A percentile compares a stretch with the other conserved stretches of the same genome.
phyloP scores from a whole-genome alignment of 2,329 filamentous ascomycete species.

The Fusarium guadeloupense region DNA sequence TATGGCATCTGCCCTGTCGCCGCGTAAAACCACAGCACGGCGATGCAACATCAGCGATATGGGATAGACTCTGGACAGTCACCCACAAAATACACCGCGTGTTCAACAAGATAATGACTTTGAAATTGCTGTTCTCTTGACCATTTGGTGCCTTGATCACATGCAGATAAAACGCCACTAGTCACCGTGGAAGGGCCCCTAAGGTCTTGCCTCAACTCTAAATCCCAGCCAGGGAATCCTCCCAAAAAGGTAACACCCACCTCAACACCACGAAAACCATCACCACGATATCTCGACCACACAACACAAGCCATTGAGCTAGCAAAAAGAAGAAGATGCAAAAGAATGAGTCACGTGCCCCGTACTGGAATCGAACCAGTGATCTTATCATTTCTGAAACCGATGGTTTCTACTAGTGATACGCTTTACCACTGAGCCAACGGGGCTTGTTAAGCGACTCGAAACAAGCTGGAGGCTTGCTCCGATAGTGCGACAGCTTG shows the following conservation, averaged over 20 bases:
- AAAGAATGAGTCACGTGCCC: conserved; percentile 31
- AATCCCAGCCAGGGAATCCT: background rate
- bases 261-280: background rate
- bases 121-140: too few species aligned
- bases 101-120: background rate
- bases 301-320: background rate
- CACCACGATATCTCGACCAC: background rate
- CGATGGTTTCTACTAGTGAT: conserved; percentile 50
- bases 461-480: background rate
- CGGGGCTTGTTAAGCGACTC: conserved; percentile 25
- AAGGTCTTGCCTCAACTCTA: background rate
- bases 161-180: background rate
- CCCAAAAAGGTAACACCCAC: background rate
- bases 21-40: too few species aligned
- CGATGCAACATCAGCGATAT: too few species aligned
- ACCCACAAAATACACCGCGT: too few species aligned
- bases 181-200: background rate
- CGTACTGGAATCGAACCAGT: conserved; percentile 49
- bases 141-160: background rate
- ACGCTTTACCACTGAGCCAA: conserved; percentile 51
- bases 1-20: too few species aligned
- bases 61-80: too few species aligned
- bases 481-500: accelerated
- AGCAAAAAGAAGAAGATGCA: background rate
- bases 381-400: conserved; percentile 50